A percentile compares a stretch with the other conserved stretches of the same genome.
These are phyloP conservation scores for Cercophora scortea DNA, from an alignment of 495 filamentous ascomycete species.

Conservation along the genomic window DNA sequence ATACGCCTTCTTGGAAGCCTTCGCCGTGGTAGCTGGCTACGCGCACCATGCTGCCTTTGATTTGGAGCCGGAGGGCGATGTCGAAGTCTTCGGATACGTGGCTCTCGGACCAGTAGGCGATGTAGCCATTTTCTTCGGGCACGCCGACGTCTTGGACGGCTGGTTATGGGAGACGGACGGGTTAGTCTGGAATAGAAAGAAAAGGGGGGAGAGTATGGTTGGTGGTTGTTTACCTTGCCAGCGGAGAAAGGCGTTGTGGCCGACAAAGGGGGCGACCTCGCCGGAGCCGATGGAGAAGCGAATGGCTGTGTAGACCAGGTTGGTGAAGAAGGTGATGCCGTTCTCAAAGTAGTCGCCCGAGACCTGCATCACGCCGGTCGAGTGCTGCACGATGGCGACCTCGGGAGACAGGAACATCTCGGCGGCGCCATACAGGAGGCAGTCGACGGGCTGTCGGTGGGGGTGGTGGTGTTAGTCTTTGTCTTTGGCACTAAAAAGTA, in stretches of 20 bases:
- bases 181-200: neutral
- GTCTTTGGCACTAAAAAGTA: neutral
- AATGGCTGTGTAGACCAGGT: conserved; percentile 68
- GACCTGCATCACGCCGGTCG: conserved; percentile 52
- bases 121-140: conserved; percentile 48
- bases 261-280: conserved; percentile 65
- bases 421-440: conserved; percentile 59
- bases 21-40: conserved; percentile 59
- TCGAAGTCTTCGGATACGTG: conserved; percentile 77
- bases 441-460: conserved; percentile 40
- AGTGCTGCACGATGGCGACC: conserved; percentile 43
- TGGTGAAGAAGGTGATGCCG: conserved; percentile 71
- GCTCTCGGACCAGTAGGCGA: conserved; percentile 71
- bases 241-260: conserved; percentile 66
- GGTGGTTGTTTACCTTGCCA: conserved; percentile 33
- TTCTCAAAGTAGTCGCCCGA: conserved; percentile 64
- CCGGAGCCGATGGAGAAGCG: conserved; percentile 65
- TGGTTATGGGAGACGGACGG: neutral
- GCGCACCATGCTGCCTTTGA: conserved; percentile 57
- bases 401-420: conserved; percentile 70
- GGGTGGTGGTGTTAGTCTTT: neutral
- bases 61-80: conserved; percentile 67
- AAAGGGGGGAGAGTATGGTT: neutral
- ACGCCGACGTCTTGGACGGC: conserved; percentile 66
- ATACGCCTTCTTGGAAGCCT: conserved; percentile 73